These are phyloP conservation scores for Monosporozyma aquatica DNA, from an alignment of 805 yeast genomes.

Conservation along the genomic window DNA sequence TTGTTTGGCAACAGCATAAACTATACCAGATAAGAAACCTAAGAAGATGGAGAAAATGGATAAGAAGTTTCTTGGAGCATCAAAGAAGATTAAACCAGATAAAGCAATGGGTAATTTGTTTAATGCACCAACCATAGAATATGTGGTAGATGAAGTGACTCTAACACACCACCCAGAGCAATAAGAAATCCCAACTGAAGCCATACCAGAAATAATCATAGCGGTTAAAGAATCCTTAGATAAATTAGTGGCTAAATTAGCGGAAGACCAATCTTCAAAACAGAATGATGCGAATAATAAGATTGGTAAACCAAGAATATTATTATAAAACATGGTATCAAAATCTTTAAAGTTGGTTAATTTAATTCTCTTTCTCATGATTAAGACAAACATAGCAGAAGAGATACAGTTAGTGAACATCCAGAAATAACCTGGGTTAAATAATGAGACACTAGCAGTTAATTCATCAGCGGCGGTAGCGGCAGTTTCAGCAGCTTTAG, in stretches of 20 bases:
- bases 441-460: constrained; percentile 30
- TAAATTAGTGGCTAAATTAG: constrained; percentile 68
- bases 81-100: constrained; percentile 89
- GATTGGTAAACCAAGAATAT: constrained; percentile 86
- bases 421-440: constrained; percentile 84
- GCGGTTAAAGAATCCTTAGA: constrained; percentile 59
- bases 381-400: constrained; percentile 84
- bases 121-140: constrained; percentile 98
- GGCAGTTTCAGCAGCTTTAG: constrained; percentile 26
- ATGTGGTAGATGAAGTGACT: constrained; percentile 96
- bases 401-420: constrained; percentile 92
- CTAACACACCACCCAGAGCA: constrained; percentile 99
- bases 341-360: constrained; percentile 92
- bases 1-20: constrained; percentile 91
- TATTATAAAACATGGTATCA: constrained; percentile 98
- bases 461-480: constrained; percentile 20
- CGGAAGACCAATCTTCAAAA: constrained; percentile 89
- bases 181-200: constrained; percentile 95
- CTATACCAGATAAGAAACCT: constrained; percentile 93
- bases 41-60: constrained; percentile 83
- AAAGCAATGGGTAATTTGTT: constrained; percentile 96
- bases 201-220: constrained; percentile 87
- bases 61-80: constrained; percentile 88
- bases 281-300: constrained; percentile 64
- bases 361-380: constrained; percentile 97